Conservation (phyloP, 164 flowering plant species). For the Taxillus chinensis region DNA sequence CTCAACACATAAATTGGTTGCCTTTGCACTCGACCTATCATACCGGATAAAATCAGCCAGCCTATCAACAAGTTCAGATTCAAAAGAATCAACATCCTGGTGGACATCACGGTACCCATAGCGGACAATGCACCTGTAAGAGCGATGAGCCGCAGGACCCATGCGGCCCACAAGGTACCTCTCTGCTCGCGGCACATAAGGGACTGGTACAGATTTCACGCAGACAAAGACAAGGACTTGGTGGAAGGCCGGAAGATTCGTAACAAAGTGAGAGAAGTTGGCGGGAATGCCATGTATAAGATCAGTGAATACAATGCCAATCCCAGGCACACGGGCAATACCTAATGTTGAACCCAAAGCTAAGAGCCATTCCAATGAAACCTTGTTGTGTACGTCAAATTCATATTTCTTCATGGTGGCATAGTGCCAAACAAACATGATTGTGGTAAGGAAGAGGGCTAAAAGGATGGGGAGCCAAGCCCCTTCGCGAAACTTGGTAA, state of each 20-base stretch:
- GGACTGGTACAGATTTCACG: conserved; percentile 78
- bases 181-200: conserved; percentile 65
- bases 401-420: conserved; percentile 85
- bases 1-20: conserved; percentile 10
- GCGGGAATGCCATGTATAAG: conserved; percentile 87
- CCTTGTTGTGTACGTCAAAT: conserved; percentile 93
- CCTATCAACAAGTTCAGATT: conserved; percentile 51
- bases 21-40: conserved; percentile 28
- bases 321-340: conserved; percentile 83
- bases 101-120: conserved; percentile 93
- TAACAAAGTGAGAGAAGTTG: conserved; percentile 86
- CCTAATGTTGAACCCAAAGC: conserved; percentile 87
- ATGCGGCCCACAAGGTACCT: conserved; percentile 81
- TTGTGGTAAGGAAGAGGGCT: conserved; percentile 70
- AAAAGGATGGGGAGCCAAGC: conserved; percentile 99
- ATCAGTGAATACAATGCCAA: conserved; percentile 76
- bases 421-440: conserved; percentile 93
- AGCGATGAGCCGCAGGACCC: conserved; percentile 71
- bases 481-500: conserved; percentile 76
- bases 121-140: conserved; percentile 81
- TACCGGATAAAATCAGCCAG: conserved; percentile 63
- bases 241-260: conserved; percentile 94
- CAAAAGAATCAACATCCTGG: conserved; percentile 79
- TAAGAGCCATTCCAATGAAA: conserved; percentile 85
- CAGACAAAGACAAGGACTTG: conserved; percentile 73